These are phyloP conservation scores for Pyrenophora tritici-repentis DNA, from an alignment of 2,329 filamentous ascomycete genomes.

Conservation along the genomic window DNA sequence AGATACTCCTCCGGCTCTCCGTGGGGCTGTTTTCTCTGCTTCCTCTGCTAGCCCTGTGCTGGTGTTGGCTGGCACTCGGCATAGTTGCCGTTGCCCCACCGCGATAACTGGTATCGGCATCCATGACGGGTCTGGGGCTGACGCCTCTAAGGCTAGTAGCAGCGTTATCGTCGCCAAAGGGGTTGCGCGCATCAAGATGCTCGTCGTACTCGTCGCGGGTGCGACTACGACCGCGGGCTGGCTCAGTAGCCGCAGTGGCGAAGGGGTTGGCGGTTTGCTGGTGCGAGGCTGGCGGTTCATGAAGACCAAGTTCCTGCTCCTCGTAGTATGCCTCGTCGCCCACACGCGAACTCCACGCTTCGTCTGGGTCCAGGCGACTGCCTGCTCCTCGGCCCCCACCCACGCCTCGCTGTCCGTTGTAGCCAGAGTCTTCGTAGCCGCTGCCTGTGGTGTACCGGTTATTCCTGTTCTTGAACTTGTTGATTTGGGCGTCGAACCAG, in stretches of 20 bases:
- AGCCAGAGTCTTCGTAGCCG: constrained; percentile 71
- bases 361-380: constrained; percentile 78
- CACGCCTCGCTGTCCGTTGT: constrained; percentile 28
- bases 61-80: constrained; percentile 41
- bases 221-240: constrained; percentile 52
- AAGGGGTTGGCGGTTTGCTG: constrained; percentile 45
- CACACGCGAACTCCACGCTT: constrained; percentile 83
- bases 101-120: constrained; percentile 52
- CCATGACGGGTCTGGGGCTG: constrained; percentile 70
- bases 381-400: constrained; percentile 45
- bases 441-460: constrained; percentile 70
- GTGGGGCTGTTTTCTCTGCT: constrained; percentile 64
- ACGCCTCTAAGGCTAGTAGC: constrained; percentile 65
- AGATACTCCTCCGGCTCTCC: constrained; percentile 68
- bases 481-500: constrained; percentile 73
- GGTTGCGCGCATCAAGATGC: constrained; percentile 40
- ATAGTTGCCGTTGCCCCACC: constrained; percentile 48
- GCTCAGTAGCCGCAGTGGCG: constrained; percentile 31
- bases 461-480: constrained; percentile 67
- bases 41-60: constrained; percentile 40
- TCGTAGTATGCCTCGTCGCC: constrained; percentile 79
- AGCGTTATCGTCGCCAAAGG: constrained; percentile 51
- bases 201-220: constrained; percentile 53
- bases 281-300: constrained; percentile 47
- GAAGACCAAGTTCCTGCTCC: constrained; percentile 72